These are phyloP conservation scores for Aureobasidium sp. DNA, from an alignment of 2,329 filamentous ascomycete species.

Conservation along the genomic window DNA sequence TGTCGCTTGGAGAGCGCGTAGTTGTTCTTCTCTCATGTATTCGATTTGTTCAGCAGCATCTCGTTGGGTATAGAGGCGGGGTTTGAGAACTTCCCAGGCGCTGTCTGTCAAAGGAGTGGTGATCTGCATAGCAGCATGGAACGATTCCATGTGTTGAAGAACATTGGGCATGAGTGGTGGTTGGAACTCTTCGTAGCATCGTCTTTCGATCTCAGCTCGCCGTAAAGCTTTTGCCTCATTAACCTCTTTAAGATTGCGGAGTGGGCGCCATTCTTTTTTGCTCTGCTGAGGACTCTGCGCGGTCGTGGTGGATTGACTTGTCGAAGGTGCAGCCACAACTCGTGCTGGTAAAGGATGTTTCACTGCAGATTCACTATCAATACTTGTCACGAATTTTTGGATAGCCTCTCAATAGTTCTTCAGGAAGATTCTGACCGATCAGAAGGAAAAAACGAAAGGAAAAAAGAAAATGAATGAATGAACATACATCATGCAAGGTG, in stretches of 20 bases:
- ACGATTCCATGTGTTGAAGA: constrained; percentile 64
- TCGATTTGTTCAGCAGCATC: constrained; percentile 55
- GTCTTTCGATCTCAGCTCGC: constrained; percentile 63
- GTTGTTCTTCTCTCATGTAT: constrained; percentile 37
- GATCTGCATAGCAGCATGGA: constrained; percentile 66
- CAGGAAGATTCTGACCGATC: too few relatives aligned
- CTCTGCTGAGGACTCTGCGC: constrained; percentile 9
- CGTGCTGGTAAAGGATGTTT: constrained; percentile 16
- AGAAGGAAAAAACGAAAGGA: too few relatives aligned
- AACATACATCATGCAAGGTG: too few relatives aligned
- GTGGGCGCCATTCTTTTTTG: constrained; percentile 10
- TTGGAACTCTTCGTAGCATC: constrained; percentile 54
- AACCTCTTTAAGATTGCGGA: constrained; percentile 54
- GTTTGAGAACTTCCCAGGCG: constrained; percentile 63
- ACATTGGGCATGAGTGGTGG: constrained; percentile 58
- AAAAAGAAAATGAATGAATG: too few relatives aligned
- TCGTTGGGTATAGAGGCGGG: constrained; percentile 60
- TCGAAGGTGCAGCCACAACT: constrained; percentile 12
- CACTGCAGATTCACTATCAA: constrained; percentile 21
- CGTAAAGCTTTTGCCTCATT: constrained; percentile 57
- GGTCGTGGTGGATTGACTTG: background rate
- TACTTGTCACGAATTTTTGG: background rate
- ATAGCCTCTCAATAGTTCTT: too few relatives aligned
- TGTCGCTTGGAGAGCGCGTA: constrained; percentile 37
- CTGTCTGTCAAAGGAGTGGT: constrained; percentile 59